These are phyloP conservation scores for Xylaria sp. DNA, from an alignment of 2,329 filamentous ascomycete species.

Conservation along the genomic window DNA sequence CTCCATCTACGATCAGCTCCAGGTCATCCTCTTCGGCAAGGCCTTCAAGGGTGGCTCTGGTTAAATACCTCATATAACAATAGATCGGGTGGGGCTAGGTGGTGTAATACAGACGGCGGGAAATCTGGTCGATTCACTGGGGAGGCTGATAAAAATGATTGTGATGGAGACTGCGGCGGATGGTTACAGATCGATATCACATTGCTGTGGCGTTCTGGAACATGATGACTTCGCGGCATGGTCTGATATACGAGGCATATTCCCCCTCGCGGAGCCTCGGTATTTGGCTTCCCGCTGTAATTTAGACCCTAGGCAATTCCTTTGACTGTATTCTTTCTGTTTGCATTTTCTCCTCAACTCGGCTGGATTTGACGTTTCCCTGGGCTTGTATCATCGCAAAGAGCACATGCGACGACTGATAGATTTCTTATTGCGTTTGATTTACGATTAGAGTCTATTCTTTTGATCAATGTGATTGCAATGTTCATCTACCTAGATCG, in stretches of 20 bases:
- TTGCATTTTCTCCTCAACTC: constrained; percentile 50
- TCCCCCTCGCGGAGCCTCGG: constrained; percentile 59
- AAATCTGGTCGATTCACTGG: constrained; percentile 50
- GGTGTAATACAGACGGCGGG: constrained; percentile 51
- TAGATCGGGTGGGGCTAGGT: constrained; percentile 54
- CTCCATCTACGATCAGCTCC: constrained; percentile 99
- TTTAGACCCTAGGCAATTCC: constrained; percentile 71
- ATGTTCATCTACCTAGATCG: background rate
- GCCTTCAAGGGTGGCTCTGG: constrained; percentile 81
- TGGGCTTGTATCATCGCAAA: constrained; percentile 47
- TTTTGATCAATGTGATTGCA: constrained; percentile 12
- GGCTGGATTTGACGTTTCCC: constrained; percentile 49
- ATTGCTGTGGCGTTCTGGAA: constrained; percentile 54
- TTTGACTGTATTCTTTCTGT: constrained; percentile 55
- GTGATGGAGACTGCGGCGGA: constrained; percentile 61
- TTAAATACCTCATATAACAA: constrained; percentile 57
- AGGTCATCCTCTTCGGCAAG: constrained; percentile 99
- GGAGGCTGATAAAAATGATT: constrained; percentile 57
- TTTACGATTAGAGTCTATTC: constrained; percentile 28
- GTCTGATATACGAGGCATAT: constrained; percentile 50
- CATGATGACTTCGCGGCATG: constrained; percentile 52
- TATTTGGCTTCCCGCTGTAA: constrained; percentile 67
- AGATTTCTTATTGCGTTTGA: constrained; percentile 49
- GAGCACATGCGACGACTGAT: constrained; percentile 52
- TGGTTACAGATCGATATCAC: constrained; percentile 52